A percentile compares a stretch with the other conserved stretches of the same genome.
Evolutionary conservation across 768 basidiomycete species (phyloP).

Genomic region (Suillus luteus): DNA sequence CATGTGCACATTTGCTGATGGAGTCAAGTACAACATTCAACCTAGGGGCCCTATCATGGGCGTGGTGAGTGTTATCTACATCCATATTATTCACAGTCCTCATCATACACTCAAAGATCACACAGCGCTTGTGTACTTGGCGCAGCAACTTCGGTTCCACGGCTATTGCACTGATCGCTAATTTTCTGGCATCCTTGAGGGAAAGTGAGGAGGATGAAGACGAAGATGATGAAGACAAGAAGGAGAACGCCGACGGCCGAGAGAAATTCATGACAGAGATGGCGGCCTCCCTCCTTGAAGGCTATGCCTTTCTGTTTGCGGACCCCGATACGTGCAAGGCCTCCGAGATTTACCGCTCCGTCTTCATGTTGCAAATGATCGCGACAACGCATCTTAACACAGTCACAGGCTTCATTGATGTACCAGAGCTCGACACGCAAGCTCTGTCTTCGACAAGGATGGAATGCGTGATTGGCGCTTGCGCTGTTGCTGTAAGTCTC

Average conservation of each 20-base stretch:
- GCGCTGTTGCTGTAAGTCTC: background rate
- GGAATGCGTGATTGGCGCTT: background rate
- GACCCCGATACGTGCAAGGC: constrained; percentile 3
- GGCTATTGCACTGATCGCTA: background rate
- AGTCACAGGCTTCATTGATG: constrained; percentile 5
- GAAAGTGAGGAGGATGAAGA: background rate
- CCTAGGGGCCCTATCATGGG: constrained; percentile 8
- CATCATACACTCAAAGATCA: background rate
- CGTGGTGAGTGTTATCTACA: constrained; percentile 10
- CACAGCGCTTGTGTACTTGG: constrained; percentile 13
- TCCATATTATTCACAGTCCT: background rate
- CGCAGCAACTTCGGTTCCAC: constrained; percentile 7
- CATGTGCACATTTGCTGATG: constrained; percentile 5
- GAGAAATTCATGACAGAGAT: background rate
- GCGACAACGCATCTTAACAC: constrained; percentile 6
- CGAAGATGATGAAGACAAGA: background rate
- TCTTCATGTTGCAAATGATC: constrained; percentile 13
- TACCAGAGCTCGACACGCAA: background rate
- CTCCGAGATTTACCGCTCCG: background rate
- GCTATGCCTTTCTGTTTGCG: constrained; percentile 9
- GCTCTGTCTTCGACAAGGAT: background rate
- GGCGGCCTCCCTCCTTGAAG: background rate
- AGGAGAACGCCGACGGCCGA: background rate
- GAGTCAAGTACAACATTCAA: constrained; percentile 11
- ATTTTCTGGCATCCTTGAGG: constrained; percentile 4